Conservation (phyloP, 768 basidiomycete genomes). For the Termitomyces bulborhizus region DNA sequence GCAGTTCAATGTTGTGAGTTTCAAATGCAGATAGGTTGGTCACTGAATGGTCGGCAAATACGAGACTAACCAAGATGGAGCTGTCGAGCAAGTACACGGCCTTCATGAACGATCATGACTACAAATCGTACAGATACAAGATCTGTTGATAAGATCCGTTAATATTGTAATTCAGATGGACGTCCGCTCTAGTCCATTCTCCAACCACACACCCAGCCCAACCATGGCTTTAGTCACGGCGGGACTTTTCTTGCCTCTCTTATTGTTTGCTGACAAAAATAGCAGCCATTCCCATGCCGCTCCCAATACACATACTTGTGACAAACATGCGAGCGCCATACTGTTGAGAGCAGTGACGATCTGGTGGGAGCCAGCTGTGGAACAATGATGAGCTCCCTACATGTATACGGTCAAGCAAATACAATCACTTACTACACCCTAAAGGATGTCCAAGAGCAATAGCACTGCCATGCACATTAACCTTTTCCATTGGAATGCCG, state of each 20-base stretch:
- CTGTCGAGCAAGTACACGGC: too few species aligned
- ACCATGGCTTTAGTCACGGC: neutral
- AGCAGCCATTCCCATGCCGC: conserved; percentile 88
- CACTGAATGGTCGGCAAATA: neutral
- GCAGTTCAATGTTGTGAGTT: neutral
- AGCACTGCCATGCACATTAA: conserved; percentile 84
- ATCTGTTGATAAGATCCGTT: neutral
- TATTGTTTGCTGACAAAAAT: conserved; percentile 82
- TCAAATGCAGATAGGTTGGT: too few species aligned
- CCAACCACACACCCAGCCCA: neutral
- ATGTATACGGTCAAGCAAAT: neutral
- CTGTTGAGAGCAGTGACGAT: conserved; percentile 80
- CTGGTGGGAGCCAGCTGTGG: conserved; percentile 74
- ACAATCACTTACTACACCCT: conserved; percentile 59
- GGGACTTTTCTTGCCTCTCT: neutral
- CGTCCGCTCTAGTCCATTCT: too few species aligned
- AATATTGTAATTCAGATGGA: neutral
- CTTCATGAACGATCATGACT: too few species aligned
- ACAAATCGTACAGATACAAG: neutral
- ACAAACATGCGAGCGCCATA: conserved; percentile 72
- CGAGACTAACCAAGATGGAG: too few species aligned
- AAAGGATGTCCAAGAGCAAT: conserved; percentile 90
- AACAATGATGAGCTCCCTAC: neutral
- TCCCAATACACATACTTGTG: conserved; percentile 89
- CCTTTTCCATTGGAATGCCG: conserved; percentile 68